These are phyloP conservation scores for Sporothrix humicola DNA, from an alignment of 2,329 filamentous ascomycete genomes.

Conservation along the genomic window DNA sequence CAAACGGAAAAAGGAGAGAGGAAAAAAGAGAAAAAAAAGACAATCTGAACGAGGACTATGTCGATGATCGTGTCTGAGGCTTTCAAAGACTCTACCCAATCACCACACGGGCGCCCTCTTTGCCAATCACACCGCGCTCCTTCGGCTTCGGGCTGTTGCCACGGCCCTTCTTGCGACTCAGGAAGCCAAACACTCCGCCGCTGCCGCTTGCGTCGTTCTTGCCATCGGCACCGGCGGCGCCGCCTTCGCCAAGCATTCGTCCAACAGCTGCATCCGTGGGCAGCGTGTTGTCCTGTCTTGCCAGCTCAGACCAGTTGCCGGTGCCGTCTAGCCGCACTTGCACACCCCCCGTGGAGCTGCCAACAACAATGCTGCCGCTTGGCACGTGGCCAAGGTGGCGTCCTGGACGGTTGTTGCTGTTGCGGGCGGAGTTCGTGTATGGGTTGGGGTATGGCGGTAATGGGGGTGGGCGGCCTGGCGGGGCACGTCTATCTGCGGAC, in stretches of 20 bases:
- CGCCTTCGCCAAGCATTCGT: conserved; percentile 54
- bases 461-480: conserved; percentile 46
- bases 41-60: neutral
- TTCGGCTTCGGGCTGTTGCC: conserved; percentile 93
- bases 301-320: conserved; percentile 83
- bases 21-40: neutral
- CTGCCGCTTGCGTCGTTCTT: conserved; percentile 62
- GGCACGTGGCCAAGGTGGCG: conserved; percentile 48
- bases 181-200: conserved; percentile 86
- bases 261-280: conserved; percentile 67
- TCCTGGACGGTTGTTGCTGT: conserved; percentile 31
- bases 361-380: conserved; percentile 70
- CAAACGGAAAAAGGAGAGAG: neutral
- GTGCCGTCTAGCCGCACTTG: conserved; percentile 90
- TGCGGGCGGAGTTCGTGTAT: conserved; percentile 47
- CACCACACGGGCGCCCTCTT: conserved; percentile 87
- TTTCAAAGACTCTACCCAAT: conserved; percentile 58
- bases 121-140: conserved; percentile 90
- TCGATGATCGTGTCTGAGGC: neutral
- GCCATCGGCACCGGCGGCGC: conserved; percentile 49
- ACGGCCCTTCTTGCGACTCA: conserved; percentile 86
- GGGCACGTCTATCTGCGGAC: conserved; percentile 37
- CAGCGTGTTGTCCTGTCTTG: conserved; percentile 79
- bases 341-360: conserved; percentile 80
- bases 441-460: conserved; percentile 56